Conservation (phyloP, 208 protist species). For the Leishmania arabica region DNA sequence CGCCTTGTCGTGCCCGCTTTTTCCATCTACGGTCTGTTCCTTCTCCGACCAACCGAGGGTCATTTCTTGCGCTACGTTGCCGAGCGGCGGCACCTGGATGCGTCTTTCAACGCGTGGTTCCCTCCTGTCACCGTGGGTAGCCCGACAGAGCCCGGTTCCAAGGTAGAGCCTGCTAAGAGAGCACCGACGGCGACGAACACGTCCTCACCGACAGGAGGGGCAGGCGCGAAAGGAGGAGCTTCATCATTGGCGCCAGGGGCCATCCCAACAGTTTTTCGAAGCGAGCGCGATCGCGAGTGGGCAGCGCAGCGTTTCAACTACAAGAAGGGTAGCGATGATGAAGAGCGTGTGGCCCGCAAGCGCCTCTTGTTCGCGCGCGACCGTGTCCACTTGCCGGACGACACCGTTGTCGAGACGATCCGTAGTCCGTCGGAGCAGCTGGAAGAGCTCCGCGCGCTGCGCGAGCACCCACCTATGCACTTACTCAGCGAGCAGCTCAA, state of each 20-base stretch:
- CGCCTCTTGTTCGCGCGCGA: conserved; percentile 64
- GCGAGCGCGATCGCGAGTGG: conserved; percentile 34
- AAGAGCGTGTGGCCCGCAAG: conserved; percentile 41
- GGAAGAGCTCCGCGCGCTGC: conserved; percentile 32
- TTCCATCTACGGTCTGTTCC: conserved; percentile 53
- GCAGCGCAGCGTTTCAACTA: conserved; percentile 28
- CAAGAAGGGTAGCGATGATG: conserved; percentile 38
- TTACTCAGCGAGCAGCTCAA: conserved; percentile 54
- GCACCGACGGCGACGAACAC: not conserved
- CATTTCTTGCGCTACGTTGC: conserved; percentile 81
- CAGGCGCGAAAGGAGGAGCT: not conserved
- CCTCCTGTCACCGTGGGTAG: conserved; percentile 30
- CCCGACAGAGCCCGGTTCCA: not conserved
- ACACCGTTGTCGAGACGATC: conserved; percentile 40
- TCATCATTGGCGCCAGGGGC: not conserved
- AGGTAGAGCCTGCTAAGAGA: not conserved
- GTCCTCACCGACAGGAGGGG: not conserved
- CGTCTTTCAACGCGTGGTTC: conserved; percentile 62
- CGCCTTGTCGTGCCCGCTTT: conserved; percentile 62
- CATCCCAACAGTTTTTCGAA: conserved; percentile 12
- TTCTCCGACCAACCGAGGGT: conserved; percentile 69
- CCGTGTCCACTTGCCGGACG: conserved; percentile 31
- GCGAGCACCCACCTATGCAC: conserved; percentile 58
- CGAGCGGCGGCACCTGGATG: conserved; percentile 67
- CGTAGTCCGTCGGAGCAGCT: conserved; percentile 32